Percentiles rank a stretch among this genome's conserved stretches.
Evolutionary conservation across 495 filamentous ascomycete species (phyloP).

Genomic region (Lophiotrema nucula): DNA sequence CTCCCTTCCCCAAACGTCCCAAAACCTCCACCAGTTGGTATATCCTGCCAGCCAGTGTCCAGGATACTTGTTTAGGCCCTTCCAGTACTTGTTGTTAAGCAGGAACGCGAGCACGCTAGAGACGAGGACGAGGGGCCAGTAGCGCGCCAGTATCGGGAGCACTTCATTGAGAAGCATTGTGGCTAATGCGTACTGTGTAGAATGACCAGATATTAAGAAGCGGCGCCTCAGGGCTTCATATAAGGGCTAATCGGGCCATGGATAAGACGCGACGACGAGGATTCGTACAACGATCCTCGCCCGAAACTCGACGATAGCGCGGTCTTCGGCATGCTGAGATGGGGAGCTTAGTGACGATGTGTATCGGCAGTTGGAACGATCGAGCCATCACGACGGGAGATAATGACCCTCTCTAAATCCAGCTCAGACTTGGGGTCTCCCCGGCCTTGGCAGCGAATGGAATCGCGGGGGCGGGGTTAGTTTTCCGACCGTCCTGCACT

Average conservation of each 20-base stretch:
- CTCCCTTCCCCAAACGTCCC: conserved; percentile 59
- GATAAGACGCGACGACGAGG: background rate
- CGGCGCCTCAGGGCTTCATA: conserved; percentile 1
- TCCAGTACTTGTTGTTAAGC: conserved; percentile 57
- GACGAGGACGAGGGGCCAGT: conserved; percentile 49
- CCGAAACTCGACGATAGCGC: background rate
- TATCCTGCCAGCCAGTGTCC: conserved; percentile 66
- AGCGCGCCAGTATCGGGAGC: conserved; percentile 43
- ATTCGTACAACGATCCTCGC: background rate
- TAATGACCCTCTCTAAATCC: background rate
- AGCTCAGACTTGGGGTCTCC: background rate
- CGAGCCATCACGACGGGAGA: background rate
- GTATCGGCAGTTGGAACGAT: conserved; percentile 24
- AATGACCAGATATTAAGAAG: conserved; percentile 16
- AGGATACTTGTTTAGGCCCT: conserved; percentile 62
- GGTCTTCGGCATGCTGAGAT: conserved; percentile 5
- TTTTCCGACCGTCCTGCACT: background rate
- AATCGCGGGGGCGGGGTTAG: background rate
- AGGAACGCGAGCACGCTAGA: conserved; percentile 46
- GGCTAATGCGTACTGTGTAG: conserved; percentile 11
- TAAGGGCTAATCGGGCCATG: background rate
- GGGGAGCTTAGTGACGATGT: conserved; percentile 1
- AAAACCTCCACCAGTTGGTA: conserved; percentile 69
- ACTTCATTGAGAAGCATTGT: conserved; percentile 37
- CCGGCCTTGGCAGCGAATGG: background rate